Evolutionary conservation across 176 grass and related monocot genomes (phyloP).

Genomic region (Eremochloa ophiuroides): DNA sequence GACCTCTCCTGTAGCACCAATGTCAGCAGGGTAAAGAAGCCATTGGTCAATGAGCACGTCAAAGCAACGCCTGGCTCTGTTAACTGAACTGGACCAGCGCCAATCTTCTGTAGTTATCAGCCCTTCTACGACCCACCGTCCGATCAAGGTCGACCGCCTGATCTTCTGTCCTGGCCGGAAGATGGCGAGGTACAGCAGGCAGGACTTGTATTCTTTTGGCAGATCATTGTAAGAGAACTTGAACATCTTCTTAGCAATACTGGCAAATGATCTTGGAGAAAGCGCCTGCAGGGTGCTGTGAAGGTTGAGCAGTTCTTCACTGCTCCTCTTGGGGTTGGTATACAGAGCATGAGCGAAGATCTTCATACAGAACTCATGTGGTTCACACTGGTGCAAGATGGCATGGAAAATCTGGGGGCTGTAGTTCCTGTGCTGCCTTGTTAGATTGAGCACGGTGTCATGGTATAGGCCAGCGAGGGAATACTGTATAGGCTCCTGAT

Average conservation of each 20-base stretch:
- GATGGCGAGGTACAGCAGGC: slow-evolving; percentile 22
- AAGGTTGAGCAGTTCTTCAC: background rate
- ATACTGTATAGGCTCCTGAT: no score
- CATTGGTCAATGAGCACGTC: background rate
- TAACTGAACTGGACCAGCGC: no score
- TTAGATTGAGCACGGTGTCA: background rate
- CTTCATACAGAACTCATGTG: slow-evolving; percentile 13
- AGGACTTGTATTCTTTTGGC: background rate
- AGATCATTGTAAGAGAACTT: background rate
- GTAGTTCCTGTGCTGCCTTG: background rate
- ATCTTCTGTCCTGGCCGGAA: background rate
- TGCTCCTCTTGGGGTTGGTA: background rate
- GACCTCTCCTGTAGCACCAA: background rate
- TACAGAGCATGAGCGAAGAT: background rate
- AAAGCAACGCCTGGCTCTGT: no score
- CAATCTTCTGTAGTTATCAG: no score
- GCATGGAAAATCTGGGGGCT: background rate
- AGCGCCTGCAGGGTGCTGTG: background rate
- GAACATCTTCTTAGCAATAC: background rate
- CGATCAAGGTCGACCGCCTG: background rate
- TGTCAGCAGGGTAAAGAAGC: background rate
- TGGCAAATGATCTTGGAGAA: background rate
- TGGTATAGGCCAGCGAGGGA: slow-evolving; percentile 3
- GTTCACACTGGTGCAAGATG: background rate
- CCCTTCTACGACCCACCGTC: background rate